Evolutionary conservation across 75 land plant species (phyloP), one percentile per base, ranked within the genome.

Genomic region (Selaginella moellendorffii): DNA sequence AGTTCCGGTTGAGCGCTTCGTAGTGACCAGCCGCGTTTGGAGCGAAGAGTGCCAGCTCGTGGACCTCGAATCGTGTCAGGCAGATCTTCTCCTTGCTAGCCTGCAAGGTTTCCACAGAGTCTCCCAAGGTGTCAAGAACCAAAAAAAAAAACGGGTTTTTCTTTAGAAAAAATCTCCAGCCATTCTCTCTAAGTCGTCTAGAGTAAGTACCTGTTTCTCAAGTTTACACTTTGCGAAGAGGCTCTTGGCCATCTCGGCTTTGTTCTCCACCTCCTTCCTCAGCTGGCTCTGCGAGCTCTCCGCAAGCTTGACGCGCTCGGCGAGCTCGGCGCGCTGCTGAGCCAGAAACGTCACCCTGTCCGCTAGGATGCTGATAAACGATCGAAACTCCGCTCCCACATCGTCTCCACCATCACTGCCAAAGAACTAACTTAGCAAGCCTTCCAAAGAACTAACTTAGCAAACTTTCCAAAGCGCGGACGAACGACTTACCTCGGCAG

Each of bases 31-130:
- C 63, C 24, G 81, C 71, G 69, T 95, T 90, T 26, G 74, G 84
- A n/a, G 87, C 77, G 64, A 95, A 95, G 25, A 90, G 88, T 27
- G 97, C 97, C 27, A 90, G 85, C 74, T 87, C 99, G 53, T 86
- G 96, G 28, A 95, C 88, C 69, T 90, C 86, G 63, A 95, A 75
- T 1, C 88, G 81, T 25, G 85, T 79, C 68, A 87, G 84, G 27
- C 88, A 86, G 52, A 95, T 90, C 77, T 76, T 90, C 65, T 90
- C 97, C 74, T 86, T 87, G 79, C 77, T 84, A 65, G 77, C 88
- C 99, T 95, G 80, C 52, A 27, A 29, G 9, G 10, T 36, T 36
- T n/a, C n/a, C n/a, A 36, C 5, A 36, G 46, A 36, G 46, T 36
- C 46, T 5, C 10, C n/a, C n/a, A n/a, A n/a, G n/a, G n/a, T n/a